Percentiles rank a stretch among this genome's conserved stretches.
phyloP scores from a whole-genome alignment of 2,329 filamentous ascomycete species.

The Aspergillus aculeatus region DNA sequence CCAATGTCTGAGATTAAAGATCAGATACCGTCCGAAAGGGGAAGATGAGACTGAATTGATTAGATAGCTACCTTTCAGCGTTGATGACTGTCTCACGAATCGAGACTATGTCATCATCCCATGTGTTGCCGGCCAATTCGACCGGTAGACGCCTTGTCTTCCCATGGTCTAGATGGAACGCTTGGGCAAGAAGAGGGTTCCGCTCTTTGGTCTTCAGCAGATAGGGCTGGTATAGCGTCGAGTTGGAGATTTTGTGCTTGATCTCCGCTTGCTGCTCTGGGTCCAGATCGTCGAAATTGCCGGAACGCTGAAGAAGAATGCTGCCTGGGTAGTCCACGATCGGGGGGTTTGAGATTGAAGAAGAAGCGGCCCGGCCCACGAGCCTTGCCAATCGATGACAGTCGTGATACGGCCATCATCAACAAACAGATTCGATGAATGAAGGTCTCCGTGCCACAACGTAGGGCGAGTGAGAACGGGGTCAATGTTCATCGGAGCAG shows the following conservation, averaged over 20 bases:
- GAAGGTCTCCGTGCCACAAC: slow-evolving; percentile 43
- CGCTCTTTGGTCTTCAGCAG: slow-evolving; percentile 17
- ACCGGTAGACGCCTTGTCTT: slow-evolving; percentile 23
- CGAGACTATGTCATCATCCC: slow-evolving; percentile 26
- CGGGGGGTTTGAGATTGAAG: slow-evolving; percentile 20
- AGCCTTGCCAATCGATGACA: slow-evolving; percentile 45
- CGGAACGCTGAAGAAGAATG: slow-evolving; percentile 22
- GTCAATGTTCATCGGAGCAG: slow-evolving; percentile 28
- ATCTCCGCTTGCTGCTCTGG: slow-evolving; percentile 14
- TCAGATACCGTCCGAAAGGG: not conserved
- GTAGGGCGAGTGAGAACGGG: slow-evolving; percentile 23
- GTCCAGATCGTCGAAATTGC: slow-evolving; percentile 22
- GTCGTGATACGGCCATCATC: slow-evolving; percentile 32
- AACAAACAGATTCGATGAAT: slow-evolving; percentile 43
- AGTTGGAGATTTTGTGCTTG: slow-evolving; percentile 19
- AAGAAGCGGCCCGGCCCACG: slow-evolving; percentile 28
- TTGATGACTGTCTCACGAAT: slow-evolving; percentile 27
- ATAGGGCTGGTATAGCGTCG: slow-evolving; percentile 22
- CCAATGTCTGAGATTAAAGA: slow-evolving; percentile 15
- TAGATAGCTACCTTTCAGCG: slow-evolving; percentile 21
- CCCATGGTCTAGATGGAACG: slow-evolving; percentile 23
- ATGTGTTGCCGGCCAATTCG: slow-evolving; percentile 23
- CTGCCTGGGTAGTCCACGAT: slow-evolving; percentile 26
- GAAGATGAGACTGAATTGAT: too few species aligned
- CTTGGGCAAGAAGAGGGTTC: slow-evolving; percentile 18